Base-by-base conservation (phyloP, 495 filamentous ascomycete species). In the Tuber indicum region DNA sequence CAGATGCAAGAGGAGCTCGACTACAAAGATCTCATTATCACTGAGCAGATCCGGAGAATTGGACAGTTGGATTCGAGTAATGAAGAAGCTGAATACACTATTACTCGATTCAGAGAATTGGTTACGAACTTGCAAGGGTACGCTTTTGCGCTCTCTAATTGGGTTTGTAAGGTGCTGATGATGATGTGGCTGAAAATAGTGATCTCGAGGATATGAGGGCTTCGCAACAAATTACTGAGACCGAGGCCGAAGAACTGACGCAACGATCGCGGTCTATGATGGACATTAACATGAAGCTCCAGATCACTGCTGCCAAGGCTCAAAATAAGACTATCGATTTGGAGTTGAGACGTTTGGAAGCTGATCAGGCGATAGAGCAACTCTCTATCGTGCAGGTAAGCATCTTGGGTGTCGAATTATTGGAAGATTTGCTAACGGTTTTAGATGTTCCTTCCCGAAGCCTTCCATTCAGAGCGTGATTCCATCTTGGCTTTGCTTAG, bases 1-100 rank as follows among this genome's bases (percentile, higher is more conserved):
- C 94, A 98, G 83, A 89, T 99, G 84, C 94, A 96, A 84, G 93
- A 96, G 75, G 95, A 97, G 78, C 89, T 98, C 41, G 93, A 97
- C 78, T 90, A 92, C 82, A 90, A 91, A 75, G 93, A 97, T 74
- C 85, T 86, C 72, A 84, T 96, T 41, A 91, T 97, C 79, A 87
- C 87, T 23, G 96, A 98, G 78, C 92, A 96, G 81, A 85, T 86
- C 10, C 89, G 90, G 72, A 90, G 90, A 76, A 85, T 88, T 26
- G 84, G 86, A 23, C 84, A 88, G 75, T 92, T 96, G 79, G 92
- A 94, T 74, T 89, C 92, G 77, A 86, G 88, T 39, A 89, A 96
- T 77, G 92, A 93, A 71, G 94, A 97, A 76, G 88, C 94, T 79
- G 94, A 98, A 83, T 96, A 97, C 82, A 95, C 94, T 0, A 87